phyloP scores from a whole-genome alignment of 2,329 filamentous ascomycete species.

The Ophiostoma angusticollis region DNA sequence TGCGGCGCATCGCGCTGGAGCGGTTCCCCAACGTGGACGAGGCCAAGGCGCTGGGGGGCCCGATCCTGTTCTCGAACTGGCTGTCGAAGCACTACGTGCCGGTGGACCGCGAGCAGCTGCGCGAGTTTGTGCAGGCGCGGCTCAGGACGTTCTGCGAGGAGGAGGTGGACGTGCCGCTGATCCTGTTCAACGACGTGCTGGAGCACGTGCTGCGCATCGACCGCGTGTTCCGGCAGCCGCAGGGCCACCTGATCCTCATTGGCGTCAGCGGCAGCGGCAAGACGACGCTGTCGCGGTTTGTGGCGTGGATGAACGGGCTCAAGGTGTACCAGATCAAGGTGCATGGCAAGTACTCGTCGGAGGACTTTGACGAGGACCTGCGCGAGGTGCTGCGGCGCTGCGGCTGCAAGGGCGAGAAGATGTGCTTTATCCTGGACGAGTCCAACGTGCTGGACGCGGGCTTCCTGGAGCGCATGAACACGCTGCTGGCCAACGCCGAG shows the following conservation, averaged over 20 bases:
- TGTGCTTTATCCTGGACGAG: conserved; percentile 99
- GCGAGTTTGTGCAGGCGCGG: conserved; percentile 94
- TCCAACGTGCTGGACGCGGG: conserved; percentile 96
- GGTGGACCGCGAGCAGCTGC: conserved; percentile 84
- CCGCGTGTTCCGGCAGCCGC: conserved; percentile 93
- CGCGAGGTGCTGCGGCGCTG: conserved; percentile 85
- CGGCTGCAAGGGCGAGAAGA: conserved; percentile 97
- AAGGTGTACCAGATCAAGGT: conserved; percentile 99
- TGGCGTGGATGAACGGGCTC: conserved; percentile 99
- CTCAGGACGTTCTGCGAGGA: conserved; percentile 98
- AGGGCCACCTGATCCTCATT: conserved; percentile 95
- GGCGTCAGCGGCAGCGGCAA: conserved; percentile 98
- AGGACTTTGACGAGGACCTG: conserved; percentile 97
- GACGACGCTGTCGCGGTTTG: conserved; percentile 93
- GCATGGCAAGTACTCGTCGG: conserved; percentile 92
- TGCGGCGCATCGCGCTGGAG: conserved; percentile 74
- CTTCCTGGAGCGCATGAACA: conserved; percentile 99
- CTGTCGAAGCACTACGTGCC: conserved; percentile 97
- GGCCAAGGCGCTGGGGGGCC: conserved; percentile 73
- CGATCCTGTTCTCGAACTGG: conserved; percentile 98
- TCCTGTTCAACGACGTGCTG: conserved; percentile 97
- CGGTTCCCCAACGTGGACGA: conserved; percentile 95
- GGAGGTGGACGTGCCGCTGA: conserved; percentile 94
- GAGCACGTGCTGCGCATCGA: conserved; percentile 98
- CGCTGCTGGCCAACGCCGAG: conserved; percentile 94